phyloP scores from a whole-genome alignment of 164 flowering plant species.

The Berberis thunbergii region DNA sequence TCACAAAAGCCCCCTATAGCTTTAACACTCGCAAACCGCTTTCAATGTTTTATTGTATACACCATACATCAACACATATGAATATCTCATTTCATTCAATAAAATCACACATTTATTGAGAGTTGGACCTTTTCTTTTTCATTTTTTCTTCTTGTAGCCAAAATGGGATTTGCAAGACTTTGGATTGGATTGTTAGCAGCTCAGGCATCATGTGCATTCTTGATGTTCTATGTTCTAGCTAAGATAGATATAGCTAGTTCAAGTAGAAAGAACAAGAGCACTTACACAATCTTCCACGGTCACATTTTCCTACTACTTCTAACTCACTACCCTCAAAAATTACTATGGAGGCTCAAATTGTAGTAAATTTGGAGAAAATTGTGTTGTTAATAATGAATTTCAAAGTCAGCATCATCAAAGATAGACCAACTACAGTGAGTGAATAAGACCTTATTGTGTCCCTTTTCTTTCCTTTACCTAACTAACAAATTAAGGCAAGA shows the following conservation, averaged over 20 bases:
- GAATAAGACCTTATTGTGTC: constrained; percentile 9
- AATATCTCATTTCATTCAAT: too few species aligned
- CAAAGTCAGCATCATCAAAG: constrained; percentile 39
- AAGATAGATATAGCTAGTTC: constrained; percentile 68
- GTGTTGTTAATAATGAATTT: constrained; percentile 27
- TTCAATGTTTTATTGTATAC: too few species aligned
- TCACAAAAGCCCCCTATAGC: too few species aligned
- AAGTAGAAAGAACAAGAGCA: constrained; percentile 56
- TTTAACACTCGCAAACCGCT: too few species aligned
- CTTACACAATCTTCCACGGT: constrained; percentile 35
- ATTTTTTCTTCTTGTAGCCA: too few species aligned
- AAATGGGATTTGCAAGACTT: constrained; percentile 72
- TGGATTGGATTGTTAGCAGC: constrained; percentile 95
- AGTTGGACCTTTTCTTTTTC: too few species aligned
- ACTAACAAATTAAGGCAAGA: too few species aligned
- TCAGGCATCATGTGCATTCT: constrained; percentile 66
- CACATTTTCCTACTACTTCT: constrained; percentile 7
- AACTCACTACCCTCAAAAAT: constrained; percentile 4
- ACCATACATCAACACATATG: too few species aligned
- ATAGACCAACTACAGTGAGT: constrained; percentile 27
- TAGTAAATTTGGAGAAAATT: constrained; percentile 34
- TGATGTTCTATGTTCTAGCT: constrained; percentile 60
- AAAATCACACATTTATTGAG: too few species aligned
- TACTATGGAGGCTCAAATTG: constrained; percentile 12
- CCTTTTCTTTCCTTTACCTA: constrained; percentile 1